Evolutionary conservation across 208 protist genomes (phyloP).

Genomic region (Jaenimonas drosophilae): DNA sequence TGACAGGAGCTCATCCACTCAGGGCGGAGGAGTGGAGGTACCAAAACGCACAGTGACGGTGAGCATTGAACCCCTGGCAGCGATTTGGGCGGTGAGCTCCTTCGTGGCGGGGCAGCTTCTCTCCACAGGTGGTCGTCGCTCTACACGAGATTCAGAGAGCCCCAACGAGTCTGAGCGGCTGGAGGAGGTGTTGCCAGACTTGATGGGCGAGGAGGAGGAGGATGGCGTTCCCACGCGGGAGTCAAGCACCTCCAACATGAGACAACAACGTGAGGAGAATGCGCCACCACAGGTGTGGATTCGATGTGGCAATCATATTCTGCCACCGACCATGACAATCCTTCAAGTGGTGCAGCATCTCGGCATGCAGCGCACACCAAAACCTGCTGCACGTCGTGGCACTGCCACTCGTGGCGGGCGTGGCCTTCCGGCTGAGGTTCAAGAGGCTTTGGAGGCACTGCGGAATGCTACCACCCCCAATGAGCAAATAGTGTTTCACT

Average conservation of each 20-base stretch:
- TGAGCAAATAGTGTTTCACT: slow-evolving; percentile 3
- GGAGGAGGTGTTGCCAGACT: too few species aligned
- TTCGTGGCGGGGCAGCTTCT: slow-evolving; percentile 20
- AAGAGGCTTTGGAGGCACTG: slow-evolving; percentile 3
- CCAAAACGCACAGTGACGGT: slow-evolving; percentile 14
- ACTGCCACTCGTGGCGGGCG: not conserved
- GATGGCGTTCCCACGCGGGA: too few species aligned
- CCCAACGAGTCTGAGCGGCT: not conserved
- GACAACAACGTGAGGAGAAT: slow-evolving; percentile 6
- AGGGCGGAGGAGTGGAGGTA: not conserved
- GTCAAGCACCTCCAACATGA: slow-evolving; percentile 1
- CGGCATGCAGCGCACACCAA: not conserved
- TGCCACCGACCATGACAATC: slow-evolving; percentile 72
- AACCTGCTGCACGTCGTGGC: not conserved
- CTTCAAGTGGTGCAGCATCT: slow-evolving; percentile 53
- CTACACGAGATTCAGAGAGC: too few species aligned
- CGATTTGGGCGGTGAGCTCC: slow-evolving; percentile 13
- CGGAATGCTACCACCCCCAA: not conserved
- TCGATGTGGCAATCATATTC: slow-evolving; percentile 45
- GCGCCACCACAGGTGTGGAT: slow-evolving; percentile 23
- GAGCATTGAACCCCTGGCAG: slow-evolving; percentile 22
- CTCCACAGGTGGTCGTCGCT: not conserved
- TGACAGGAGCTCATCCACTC: not conserved
- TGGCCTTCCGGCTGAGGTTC: not conserved
- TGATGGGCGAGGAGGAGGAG: slow-evolving; percentile 6